phyloP scores from a whole-genome alignment of 768 basidiomycete genomes.

The Ramaria sp. region DNA sequence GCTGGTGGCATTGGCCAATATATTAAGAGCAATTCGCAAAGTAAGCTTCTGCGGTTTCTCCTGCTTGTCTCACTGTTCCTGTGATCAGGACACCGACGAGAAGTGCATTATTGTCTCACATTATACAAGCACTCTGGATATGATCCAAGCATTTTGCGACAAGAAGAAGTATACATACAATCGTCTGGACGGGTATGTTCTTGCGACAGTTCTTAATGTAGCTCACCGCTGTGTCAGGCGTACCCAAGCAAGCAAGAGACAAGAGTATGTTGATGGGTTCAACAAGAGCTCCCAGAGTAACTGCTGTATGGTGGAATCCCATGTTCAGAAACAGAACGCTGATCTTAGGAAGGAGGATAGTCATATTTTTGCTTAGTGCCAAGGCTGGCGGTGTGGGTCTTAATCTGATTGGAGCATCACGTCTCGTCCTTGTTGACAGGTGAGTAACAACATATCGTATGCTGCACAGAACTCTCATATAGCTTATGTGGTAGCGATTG shows the following conservation, averaged over 20 bases:
- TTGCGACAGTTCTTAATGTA: background rate
- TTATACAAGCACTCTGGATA: conserved; percentile 88
- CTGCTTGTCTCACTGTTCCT: background rate
- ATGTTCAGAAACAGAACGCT: background rate
- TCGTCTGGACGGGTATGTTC: conserved; percentile 73
- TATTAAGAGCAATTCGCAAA: conserved; percentile 51
- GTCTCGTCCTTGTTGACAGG: conserved; percentile 74
- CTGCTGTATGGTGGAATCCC: conserved; percentile 43
- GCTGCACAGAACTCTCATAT: background rate
- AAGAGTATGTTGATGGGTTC: conserved; percentile 82
- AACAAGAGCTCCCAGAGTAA: conserved; percentile 65
- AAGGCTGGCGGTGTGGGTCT: conserved; percentile 95
- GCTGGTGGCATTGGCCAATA: conserved; percentile 49
- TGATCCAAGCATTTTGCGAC: conserved; percentile 81
- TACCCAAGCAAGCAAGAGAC: conserved; percentile 65
- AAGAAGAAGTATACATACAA: conserved; percentile 65
- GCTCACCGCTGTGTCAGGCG: conserved; percentile 32
- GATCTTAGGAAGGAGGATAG: conserved; percentile 28
- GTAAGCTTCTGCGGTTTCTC: conserved; percentile 23
- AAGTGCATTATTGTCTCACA: conserved; percentile 97
- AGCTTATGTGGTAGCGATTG: conserved; percentile 43
- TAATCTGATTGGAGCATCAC: conserved; percentile 85
- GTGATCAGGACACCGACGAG: conserved; percentile 61
- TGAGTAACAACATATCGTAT: background rate
- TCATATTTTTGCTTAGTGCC: conserved; percentile 85